Conservation (phyloP, 352 stramenopile genomes). For the Globisporangium nunn region DNA sequence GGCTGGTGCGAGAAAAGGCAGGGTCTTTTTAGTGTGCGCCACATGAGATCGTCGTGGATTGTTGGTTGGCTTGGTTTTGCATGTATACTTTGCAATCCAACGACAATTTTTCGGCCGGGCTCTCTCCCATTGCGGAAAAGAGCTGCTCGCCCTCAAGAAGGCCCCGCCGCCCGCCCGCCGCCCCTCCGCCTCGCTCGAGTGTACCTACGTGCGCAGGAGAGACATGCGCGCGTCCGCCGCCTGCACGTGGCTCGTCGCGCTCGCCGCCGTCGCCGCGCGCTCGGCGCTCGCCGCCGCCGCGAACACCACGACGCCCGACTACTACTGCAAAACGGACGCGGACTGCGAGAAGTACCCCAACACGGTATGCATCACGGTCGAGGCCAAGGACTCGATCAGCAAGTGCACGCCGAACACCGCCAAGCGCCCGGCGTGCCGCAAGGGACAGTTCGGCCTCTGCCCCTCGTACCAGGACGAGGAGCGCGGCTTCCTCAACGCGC, state of each 20-base stretch:
- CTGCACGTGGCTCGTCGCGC: slow-evolving; percentile 11
- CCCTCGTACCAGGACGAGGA: slow-evolving; percentile 74
- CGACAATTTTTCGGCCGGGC: too few relatives aligned
- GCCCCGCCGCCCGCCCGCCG: too few relatives aligned
- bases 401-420: slow-evolving; percentile 83
- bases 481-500: slow-evolving; percentile 71
- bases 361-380: slow-evolving; percentile 74
- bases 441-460: slow-evolving; percentile 56
- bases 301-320: slow-evolving; percentile 16
- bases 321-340: slow-evolving; percentile 57
- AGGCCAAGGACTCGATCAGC: slow-evolving; percentile 59
- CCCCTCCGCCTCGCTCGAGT: neutral
- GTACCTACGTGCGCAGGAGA: neutral
- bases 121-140: neutral
- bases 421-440: slow-evolving; percentile 57
- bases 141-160: neutral
- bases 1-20: too few relatives aligned
- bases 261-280: slow-evolving; percentile 9
- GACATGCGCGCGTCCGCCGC: slow-evolving; percentile 5
- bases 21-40: too few relatives aligned
- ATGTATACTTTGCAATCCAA: too few relatives aligned
- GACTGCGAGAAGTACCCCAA: slow-evolving; percentile 61
- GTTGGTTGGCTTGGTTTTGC: too few relatives aligned
- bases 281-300: slow-evolving; percentile 4
- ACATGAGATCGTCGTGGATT: too few relatives aligned